phyloP scores from a whole-genome alignment of 2,329 filamentous ascomycete genomes.

The Neopestalotiopsis sp. region DNA sequence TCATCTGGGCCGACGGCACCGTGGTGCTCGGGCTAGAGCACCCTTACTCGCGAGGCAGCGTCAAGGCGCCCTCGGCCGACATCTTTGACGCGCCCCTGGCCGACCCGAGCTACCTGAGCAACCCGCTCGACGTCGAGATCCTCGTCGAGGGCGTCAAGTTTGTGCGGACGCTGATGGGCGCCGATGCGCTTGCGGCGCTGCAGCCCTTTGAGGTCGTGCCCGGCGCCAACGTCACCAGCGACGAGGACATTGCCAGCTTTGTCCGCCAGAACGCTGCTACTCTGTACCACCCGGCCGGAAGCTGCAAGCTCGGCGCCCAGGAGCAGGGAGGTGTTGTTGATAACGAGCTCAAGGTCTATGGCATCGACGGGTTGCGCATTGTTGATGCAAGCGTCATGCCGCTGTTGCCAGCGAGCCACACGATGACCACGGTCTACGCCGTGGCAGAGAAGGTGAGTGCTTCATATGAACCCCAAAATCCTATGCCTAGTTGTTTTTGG shows the following conservation, averaged over 20 bases:
- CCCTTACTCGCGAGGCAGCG: constrained; percentile 58
- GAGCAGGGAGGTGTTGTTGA: constrained; percentile 13
- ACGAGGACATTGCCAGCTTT: constrained; percentile 31
- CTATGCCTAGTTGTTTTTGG: no score
- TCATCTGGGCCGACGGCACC: constrained; percentile 19
- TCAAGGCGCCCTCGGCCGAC: constrained; percentile 53
- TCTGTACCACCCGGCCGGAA: constrained; percentile 8
- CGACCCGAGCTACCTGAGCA: constrained; percentile 44
- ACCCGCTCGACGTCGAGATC: constrained; percentile 53
- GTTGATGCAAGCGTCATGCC: constrained; percentile 14
- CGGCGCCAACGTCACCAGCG: constrained; percentile 29
- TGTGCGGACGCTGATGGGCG: constrained; percentile 36
- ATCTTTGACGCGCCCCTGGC: constrained; percentile 54
- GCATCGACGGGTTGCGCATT: background rate
- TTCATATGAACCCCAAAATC: background rate
- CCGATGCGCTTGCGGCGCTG: constrained; percentile 38
- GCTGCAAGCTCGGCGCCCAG: constrained; percentile 11
- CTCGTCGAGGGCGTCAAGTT: constrained; percentile 48
- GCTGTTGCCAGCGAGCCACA: constrained; percentile 5
- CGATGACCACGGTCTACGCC: constrained; percentile 11
- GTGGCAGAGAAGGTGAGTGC: constrained; percentile 16
- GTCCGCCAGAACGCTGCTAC: background rate
- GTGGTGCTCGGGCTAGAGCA: constrained; percentile 25
- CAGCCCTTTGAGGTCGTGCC: constrained; percentile 41
- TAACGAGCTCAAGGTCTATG: constrained; percentile 7